Conservation (phyloP, 176 grass and related monocot species). For the Melocanna baccifera region DNA sequence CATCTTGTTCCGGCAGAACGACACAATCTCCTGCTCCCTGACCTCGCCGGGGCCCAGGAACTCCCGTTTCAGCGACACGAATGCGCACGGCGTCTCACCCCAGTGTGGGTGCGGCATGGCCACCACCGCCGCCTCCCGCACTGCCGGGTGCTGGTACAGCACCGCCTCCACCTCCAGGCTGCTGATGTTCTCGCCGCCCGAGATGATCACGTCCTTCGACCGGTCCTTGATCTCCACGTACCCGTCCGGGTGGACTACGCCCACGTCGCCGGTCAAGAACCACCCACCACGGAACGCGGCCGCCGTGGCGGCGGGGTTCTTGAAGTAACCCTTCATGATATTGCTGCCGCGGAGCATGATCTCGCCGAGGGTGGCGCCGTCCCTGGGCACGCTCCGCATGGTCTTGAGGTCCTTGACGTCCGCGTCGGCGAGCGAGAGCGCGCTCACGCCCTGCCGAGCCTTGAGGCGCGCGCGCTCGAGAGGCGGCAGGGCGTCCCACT, state of each 20-base stretch:
- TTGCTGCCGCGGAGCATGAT: conserved; percentile 62
- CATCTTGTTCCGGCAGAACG: conserved; percentile 50
- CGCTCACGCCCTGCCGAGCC: conserved; percentile 58
- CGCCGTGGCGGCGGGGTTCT: conserved; percentile 43
- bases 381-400: conserved; percentile 48
- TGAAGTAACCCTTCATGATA: conserved; percentile 72
- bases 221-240: conserved; percentile 75
- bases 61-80: conserved; percentile 50
- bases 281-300: conserved; percentile 50
- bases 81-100: conserved; percentile 95
- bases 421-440: conserved; percentile 39
- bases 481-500: conserved; percentile 39
- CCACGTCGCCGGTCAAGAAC: conserved; percentile 65
- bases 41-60: conserved; percentile 28
- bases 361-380: conserved; percentile 49
- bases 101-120: conserved; percentile 72
- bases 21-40: conserved; percentile 45
- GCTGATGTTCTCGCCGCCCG: conserved; percentile 95
- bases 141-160: conserved; percentile 63
- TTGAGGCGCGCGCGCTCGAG: conserved; percentile 32
- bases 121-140: conserved; percentile 72
- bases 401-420: conserved; percentile 54
- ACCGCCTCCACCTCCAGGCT: conserved; percentile 77
- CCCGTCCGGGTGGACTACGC: conserved; percentile 61
- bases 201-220: conserved; percentile 89